Evolutionary conservation across 208 protist species (phyloP).

Genomic region (Entamoeba histolytica): DNA sequence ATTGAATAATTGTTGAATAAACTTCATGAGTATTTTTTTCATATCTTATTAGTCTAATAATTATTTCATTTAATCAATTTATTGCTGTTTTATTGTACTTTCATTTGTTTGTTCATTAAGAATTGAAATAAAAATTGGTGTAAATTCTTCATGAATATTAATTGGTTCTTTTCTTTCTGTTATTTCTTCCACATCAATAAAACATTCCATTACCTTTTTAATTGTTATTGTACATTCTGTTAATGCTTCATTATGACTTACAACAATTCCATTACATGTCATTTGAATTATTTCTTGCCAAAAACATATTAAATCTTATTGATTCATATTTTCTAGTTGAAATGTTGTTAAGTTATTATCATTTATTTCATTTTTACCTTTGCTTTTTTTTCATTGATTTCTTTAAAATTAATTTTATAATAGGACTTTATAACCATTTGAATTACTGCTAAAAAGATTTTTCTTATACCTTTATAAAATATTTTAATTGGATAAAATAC

Average conservation of each 20-base stretch:
- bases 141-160: neutral
- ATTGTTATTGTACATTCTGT: neutral
- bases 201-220: neutral
- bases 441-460: neutral
- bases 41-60: neutral
- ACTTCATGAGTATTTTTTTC: neutral
- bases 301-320: neutral
- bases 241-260: neutral
- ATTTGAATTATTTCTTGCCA: neutral
- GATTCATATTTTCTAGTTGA: neutral
- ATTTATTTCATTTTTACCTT: neutral
- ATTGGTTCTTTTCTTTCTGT: neutral
- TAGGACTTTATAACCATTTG: neutral
- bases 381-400: neutral
- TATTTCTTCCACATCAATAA: neutral
- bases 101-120: neutral
- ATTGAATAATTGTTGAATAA: neutral
- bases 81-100: neutral
- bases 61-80: neutral
- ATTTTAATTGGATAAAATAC: neutral
- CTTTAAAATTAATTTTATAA: neutral
- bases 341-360: neutral
- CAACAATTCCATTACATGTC: neutral
- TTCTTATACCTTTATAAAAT: neutral
- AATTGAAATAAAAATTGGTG: neutral